phyloP scores from a whole-genome alignment of 345 rosid species.

The Physaria fendleri region DNA sequence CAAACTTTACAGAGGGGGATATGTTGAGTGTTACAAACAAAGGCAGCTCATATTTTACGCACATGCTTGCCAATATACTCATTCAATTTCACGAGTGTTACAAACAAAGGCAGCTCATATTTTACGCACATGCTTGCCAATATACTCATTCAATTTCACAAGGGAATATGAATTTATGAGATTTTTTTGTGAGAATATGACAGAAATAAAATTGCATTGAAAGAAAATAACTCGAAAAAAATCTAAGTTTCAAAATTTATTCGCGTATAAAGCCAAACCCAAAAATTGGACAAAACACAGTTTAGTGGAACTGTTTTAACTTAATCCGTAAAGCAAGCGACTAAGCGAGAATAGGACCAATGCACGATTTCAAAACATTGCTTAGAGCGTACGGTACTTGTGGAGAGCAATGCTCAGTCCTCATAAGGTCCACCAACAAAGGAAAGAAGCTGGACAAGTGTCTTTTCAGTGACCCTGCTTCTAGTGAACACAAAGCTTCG shows the following conservation, averaged over 20 bases:
- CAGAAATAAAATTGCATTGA: background rate
- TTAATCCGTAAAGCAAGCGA: constrained; percentile 16
- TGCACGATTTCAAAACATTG: constrained; percentile 66
- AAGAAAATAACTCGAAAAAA: constrained; percentile 10
- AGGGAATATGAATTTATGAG: too few relatives aligned
- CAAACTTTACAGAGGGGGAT: constrained; percentile 10
- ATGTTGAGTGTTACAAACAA: constrained; percentile 3
- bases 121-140: background rate
- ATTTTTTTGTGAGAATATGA: too few relatives aligned
- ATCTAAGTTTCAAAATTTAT: constrained; percentile 22
- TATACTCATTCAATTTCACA: background rate
- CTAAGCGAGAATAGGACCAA: constrained; percentile 55
- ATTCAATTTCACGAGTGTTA: background rate
- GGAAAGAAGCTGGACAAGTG: constrained; percentile 56
- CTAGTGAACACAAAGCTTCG: constrained; percentile 44
- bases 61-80: background rate
- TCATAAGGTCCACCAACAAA: constrained; percentile 70
- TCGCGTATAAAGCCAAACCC: constrained; percentile 13
- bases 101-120: background rate
- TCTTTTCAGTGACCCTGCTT: constrained; percentile 47
- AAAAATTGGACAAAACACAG: constrained; percentile 1
- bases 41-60: background rate
- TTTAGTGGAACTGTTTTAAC: background rate
- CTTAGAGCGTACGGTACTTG: constrained; percentile 60
- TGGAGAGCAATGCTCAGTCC: constrained; percentile 77